phyloP scores from a whole-genome alignment of 2,329 filamentous ascomycete genomes.

The Aureobasidium sp. region DNA sequence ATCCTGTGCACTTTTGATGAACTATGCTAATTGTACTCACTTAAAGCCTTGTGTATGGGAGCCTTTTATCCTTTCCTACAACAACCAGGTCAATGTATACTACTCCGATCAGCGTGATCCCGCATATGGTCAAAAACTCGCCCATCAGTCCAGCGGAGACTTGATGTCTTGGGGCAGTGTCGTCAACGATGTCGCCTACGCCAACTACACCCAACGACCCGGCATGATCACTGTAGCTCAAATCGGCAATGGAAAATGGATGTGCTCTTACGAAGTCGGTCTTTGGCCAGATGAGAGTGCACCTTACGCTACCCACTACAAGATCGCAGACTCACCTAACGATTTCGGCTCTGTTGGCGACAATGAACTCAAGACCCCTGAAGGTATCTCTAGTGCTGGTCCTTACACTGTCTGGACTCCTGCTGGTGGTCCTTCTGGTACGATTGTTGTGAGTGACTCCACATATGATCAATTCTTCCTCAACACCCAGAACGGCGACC shows the following conservation, averaged over 20 bases:
- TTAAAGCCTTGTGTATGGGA: slow-evolving; percentile 74
- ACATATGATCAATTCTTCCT: slow-evolving; percentile 50
- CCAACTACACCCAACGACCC: slow-evolving; percentile 67
- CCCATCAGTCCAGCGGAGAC: slow-evolving; percentile 69
- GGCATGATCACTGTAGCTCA: slow-evolving; percentile 70
- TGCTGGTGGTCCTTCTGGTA: slow-evolving; percentile 53
- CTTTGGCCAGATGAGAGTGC: slow-evolving; percentile 29
- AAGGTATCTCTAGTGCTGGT: slow-evolving; percentile 50
- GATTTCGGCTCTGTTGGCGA: slow-evolving; percentile 50
- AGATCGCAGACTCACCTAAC: slow-evolving; percentile 48
- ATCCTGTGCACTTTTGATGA: too few species aligned
- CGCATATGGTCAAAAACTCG: slow-evolving; percentile 73
- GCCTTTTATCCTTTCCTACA: slow-evolving; percentile 68
- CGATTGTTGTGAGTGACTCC: slow-evolving; percentile 53
- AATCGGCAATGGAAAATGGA: slow-evolving; percentile 66
- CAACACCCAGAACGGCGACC: slow-evolving; percentile 49
- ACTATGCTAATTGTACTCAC: too few species aligned
- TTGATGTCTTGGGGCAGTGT: slow-evolving; percentile 65
- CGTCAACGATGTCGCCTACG: slow-evolving; percentile 69
- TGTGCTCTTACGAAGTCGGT: slow-evolving; percentile 72
- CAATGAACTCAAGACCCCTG: slow-evolving; percentile 45
- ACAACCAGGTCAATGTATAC: slow-evolving; percentile 69
- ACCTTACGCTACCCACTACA: slow-evolving; percentile 61
- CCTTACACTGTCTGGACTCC: slow-evolving; percentile 61
- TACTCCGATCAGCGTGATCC: slow-evolving; percentile 78